These are phyloP conservation scores for Basipetospora sp. DNA, from an alignment of 2,329 filamentous ascomycete genomes.

Conservation along the genomic window DNA sequence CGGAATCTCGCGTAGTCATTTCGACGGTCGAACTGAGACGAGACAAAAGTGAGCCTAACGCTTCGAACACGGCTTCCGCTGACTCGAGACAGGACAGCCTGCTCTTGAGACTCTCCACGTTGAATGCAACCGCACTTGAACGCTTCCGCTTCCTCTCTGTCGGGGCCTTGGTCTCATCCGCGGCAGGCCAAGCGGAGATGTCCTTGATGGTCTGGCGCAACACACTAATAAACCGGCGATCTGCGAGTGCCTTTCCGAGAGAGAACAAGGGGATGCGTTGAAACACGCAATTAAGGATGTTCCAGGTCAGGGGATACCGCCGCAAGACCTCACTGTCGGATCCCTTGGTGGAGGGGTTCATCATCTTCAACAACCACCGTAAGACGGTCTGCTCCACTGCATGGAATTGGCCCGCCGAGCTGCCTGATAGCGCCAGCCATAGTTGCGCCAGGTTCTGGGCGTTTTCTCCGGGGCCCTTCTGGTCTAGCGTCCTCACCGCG, in stretches of 20 bases:
- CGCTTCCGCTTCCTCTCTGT: constrained; percentile 30
- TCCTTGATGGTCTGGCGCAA: constrained; percentile 54
- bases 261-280: constrained; percentile 53
- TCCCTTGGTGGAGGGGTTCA: constrained; percentile 29
- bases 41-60: constrained; percentile 30
- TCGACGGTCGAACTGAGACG: constrained; percentile 24
- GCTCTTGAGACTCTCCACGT: constrained; percentile 25
- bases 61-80: constrained; percentile 31
- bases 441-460: constrained; percentile 33
- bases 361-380: constrained; percentile 48
- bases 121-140: constrained; percentile 19
- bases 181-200: constrained; percentile 20
- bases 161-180: constrained; percentile 13
- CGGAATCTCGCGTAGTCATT: constrained; percentile 27
- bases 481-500: constrained; percentile 40
- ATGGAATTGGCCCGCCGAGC: constrained; percentile 28
- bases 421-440: constrained; percentile 32
- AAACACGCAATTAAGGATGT: constrained; percentile 45
- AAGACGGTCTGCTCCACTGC: constrained; percentile 44
- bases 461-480: constrained; percentile 29
- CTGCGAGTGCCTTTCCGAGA: constrained; percentile 55
- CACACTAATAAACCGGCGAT: constrained; percentile 52
- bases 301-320: constrained; percentile 44
- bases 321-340: constrained; percentile 35
- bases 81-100: constrained; percentile 28